These are phyloP conservation scores for Yamagishiella unicocca DNA, from an alignment of 139 green algal genomes.

Conservation along the genomic window DNA sequence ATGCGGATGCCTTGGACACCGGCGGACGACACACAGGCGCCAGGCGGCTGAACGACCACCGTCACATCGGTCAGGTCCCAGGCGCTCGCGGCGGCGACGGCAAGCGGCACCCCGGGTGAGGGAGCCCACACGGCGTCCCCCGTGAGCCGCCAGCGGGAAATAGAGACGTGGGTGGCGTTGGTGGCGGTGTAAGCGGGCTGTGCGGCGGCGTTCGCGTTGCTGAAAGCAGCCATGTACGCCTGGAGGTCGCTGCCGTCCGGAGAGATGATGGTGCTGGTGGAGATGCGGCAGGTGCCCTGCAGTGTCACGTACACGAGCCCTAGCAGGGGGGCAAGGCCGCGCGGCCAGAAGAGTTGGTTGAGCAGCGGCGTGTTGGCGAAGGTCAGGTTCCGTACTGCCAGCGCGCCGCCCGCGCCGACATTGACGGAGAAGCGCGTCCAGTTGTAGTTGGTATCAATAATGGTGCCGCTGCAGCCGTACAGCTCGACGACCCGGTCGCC, in stretches of 20 bases:
- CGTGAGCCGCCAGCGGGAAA: neutral
- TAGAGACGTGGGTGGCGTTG: neutral
- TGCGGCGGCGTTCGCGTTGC: neutral
- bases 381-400: neutral
- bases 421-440: neutral
- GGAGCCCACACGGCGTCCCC: neutral
- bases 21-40: neutral
- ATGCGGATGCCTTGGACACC: neutral
- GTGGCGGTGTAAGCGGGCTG: neutral
- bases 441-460: constrained; percentile 26
- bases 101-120: neutral
- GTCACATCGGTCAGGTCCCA: neutral
- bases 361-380: constrained; percentile 1
- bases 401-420: neutral
- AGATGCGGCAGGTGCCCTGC: neutral
- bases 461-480: constrained; percentile 31
- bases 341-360: constrained; percentile 41
- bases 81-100: neutral
- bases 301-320: neutral
- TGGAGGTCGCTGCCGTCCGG: neutral
- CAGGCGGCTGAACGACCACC: neutral
- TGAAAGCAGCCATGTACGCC: neutral
- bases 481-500: neutral
- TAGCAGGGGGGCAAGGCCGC: constrained; percentile 5
- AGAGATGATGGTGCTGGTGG: neutral